phyloP scores from a whole-genome alignment of 768 basidiomycete species.

The Candolleomyces efflorescens region DNA sequence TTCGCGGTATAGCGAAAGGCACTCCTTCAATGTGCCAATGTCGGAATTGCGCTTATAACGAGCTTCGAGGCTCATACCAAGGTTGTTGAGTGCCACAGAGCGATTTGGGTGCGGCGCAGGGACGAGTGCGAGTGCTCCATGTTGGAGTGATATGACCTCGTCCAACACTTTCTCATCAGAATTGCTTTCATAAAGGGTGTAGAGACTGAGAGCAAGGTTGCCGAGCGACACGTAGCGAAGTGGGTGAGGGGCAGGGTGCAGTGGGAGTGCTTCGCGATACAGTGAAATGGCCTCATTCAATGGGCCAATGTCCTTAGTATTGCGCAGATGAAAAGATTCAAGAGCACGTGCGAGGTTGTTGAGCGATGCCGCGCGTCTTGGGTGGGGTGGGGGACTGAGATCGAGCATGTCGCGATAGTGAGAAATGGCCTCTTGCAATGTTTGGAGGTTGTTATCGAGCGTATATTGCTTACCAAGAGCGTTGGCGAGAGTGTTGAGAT shows the following conservation, averaged over 20 bases:
- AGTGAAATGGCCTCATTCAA: neutral
- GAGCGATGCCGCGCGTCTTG: slow-evolving; percentile 4
- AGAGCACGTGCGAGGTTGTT: neutral
- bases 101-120: neutral
- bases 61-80: slow-evolving; percentile 7
- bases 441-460: no score
- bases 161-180: neutral
- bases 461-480: no score
- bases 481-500: no score
- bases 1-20: slow-evolving; percentile 7
- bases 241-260: neutral
- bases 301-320: neutral
- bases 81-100: neutral
- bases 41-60: slow-evolving; percentile 11
- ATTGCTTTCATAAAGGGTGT: neutral
- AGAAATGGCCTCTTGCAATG: no score
- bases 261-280: neutral
- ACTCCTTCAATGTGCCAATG: slow-evolving; percentile 7
- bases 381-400: slow-evolving; percentile 11
- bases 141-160: neutral
- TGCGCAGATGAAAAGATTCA: neutral
- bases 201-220: neutral
- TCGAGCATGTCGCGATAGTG: slow-evolving; percentile 1
- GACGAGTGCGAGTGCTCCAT: neutral
- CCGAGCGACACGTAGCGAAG: neutral